Evolutionary conservation across 2,329 filamentous ascomycete species (phyloP), one percentile per base, ranked within the genome.

Genomic region (Ramichloridium luteum): DNA sequence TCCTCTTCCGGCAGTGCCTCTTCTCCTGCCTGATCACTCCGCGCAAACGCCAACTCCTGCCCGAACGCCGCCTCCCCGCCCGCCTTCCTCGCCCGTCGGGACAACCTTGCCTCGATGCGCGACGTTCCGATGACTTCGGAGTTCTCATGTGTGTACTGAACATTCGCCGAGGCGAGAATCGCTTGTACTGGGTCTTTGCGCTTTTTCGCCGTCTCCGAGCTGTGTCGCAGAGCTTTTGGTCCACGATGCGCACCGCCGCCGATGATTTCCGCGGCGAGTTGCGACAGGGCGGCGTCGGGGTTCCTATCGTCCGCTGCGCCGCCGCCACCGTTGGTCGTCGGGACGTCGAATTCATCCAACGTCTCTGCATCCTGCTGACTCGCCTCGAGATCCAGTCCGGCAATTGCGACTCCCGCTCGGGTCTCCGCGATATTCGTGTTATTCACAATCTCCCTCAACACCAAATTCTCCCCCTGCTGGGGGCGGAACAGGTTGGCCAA

Each of bases 341-440:
- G 8, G 20, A 8, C 20, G 20, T 23, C 20, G 10, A 51, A 50
- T 10, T 51, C 9, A 48, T 53, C 48, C 6, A 49, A 42, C 34
- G 33, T 54, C 6, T 46, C 48, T 15, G 50, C 65, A 2, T 70
- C 67, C 10, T 74, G 68, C 27, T 70, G 64, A 1, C 68, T 69
- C 39, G 74, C 64, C 38, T 92, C 74, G 11, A 93, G 68, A 37
- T 92, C 74, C 12, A 93, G 68, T 32, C 81, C 77, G n/a, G 77
- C 67, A 16, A 94, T 74, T 16, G 73, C 70, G 6, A 96, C 80
- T 0, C 85, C 88, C 1, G 80, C 84, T 50, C 78, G 82, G 25
- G 83, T 83, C 60, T 98, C 90, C 3, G 90, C 90, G 31, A 98
- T 77, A 49, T 98, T 98, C 16, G 90, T 96, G 58, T 94, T 93